A percentile compares a stretch with the other conserved stretches of the same genome.
phyloP scores from a whole-genome alignment of 2,329 filamentous ascomycete species.

The Trichoderma semiorbis region DNA sequence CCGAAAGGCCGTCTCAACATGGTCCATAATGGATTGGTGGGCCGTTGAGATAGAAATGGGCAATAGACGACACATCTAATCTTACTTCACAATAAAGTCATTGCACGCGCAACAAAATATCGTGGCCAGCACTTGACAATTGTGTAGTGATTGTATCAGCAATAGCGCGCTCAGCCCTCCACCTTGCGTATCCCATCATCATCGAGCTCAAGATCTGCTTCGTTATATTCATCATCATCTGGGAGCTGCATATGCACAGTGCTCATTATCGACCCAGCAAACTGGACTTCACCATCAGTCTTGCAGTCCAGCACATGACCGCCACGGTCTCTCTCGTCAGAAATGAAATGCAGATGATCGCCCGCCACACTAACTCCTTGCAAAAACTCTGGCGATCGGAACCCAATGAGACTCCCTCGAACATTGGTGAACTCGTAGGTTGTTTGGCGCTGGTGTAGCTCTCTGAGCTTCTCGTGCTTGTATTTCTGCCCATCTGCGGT shows the following conservation, averaged over 20 bases:
- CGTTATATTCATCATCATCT: neutral
- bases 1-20: too few relatives aligned
- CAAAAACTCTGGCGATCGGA: slow-evolving; percentile 1
- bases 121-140: too few relatives aligned
- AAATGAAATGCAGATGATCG: slow-evolving; percentile 8
- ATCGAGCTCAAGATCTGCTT: neutral
- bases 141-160: neutral
- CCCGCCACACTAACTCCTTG: slow-evolving; percentile 10
- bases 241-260: neutral
- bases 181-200: neutral
- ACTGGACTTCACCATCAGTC: neutral
- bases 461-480: neutral
- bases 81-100: too few relatives aligned
- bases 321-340: neutral
- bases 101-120: too few relatives aligned
- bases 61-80: too few relatives aligned
- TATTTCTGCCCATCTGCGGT: neutral
- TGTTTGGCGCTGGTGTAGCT: neutral
- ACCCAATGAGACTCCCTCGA: neutral
- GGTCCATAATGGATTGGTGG: too few relatives aligned
- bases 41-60: too few relatives aligned
- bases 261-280: neutral
- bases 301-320: neutral
- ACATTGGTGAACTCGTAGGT: neutral
- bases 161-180: neutral